phyloP scores from a whole-genome alignment of 208 protist genomes.

The Borovskyia barvae region DNA sequence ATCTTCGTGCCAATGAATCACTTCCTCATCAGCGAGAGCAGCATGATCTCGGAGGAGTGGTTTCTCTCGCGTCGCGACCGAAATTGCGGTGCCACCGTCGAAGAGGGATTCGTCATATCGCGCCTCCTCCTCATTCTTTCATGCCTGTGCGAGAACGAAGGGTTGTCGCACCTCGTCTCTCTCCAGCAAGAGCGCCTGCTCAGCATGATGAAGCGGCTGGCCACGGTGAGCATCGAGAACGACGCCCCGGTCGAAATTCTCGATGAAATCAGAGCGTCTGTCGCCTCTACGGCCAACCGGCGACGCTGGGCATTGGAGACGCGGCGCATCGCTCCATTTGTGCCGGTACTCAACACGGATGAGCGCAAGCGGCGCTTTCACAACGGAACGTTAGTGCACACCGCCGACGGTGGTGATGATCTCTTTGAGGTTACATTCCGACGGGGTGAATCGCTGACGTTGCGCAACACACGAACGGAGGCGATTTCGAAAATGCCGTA shows the following conservation, averaged over 20 bases:
- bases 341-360: slow-evolving; percentile 54
- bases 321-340: slow-evolving; percentile 46
- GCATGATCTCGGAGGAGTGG: slow-evolving; percentile 56
- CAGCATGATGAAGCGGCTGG: slow-evolving; percentile 58
- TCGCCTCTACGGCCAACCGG: slow-evolving; percentile 53
- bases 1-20: slow-evolving; percentile 33
- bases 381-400: slow-evolving; percentile 55
- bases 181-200: slow-evolving; percentile 47
- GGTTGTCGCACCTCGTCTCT: slow-evolving; percentile 59
- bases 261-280: slow-evolving; percentile 63
- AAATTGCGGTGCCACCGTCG: slow-evolving; percentile 47
- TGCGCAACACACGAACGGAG: slow-evolving; percentile 21
- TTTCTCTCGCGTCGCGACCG: slow-evolving; percentile 35
- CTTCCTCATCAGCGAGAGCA: slow-evolving; percentile 51
- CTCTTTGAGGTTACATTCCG: slow-evolving; percentile 25
- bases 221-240: slow-evolving; percentile 72
- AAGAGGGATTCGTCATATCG: slow-evolving; percentile 84
- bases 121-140: slow-evolving; percentile 81
- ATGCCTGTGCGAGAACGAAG: slow-evolving; percentile 78
- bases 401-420: slow-evolving; percentile 5
- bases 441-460: slow-evolving; percentile 21
- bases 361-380: slow-evolving; percentile 48
- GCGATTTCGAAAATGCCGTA: slow-evolving; percentile 24
- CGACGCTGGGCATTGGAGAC: slow-evolving; percentile 25
- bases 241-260: slow-evolving; percentile 73